phyloP scores from a whole-genome alignment of 228 moss, liverwort and hornwort genomes.

The Sphagnum magellanicum region DNA sequence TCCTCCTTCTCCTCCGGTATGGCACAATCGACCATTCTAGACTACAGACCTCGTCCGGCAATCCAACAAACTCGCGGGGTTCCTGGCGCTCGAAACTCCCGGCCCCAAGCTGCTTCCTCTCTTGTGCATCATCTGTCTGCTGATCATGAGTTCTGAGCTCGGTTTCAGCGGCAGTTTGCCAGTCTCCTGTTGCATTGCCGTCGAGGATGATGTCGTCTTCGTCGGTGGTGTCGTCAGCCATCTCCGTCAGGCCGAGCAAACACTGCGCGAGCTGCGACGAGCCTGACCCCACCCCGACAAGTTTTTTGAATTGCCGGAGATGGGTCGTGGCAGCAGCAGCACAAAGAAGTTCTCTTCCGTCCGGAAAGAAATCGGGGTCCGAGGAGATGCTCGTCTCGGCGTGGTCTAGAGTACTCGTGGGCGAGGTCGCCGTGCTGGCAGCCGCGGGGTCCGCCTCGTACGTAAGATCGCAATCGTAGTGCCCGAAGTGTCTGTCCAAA shows the following conservation, averaged over 20 bases:
- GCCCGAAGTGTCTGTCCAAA: conserved; percentile 43
- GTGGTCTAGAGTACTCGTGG: conserved; percentile 46
- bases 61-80: too few relatives aligned
- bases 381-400: conserved; percentile 22
- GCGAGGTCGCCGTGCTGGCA: conserved; percentile 9
- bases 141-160: too few relatives aligned
- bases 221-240: conserved; percentile 54
- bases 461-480: conserved; percentile 31
- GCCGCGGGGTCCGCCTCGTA: conserved; percentile 34
- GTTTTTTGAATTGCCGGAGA: conserved; percentile 5
- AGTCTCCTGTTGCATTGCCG: too few relatives aligned
- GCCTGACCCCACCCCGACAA: conserved; percentile 12
- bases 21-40: conserved; percentile 45
- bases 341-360: conserved; percentile 22
- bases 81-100: too few relatives aligned
- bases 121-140: too few relatives aligned
- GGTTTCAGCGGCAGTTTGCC: too few relatives aligned
- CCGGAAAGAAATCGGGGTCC: conserved; percentile 3
- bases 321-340: conserved; percentile 17
- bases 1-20: neutral
- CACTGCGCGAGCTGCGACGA: conserved; percentile 59
- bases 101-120: too few relatives aligned
- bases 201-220: conserved; percentile 60
- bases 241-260: conserved; percentile 46
- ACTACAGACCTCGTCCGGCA: too few relatives aligned